Evolutionary conservation across 2,329 filamentous ascomycete genomes (phyloP).

Genomic region (Chalara sp.): DNA sequence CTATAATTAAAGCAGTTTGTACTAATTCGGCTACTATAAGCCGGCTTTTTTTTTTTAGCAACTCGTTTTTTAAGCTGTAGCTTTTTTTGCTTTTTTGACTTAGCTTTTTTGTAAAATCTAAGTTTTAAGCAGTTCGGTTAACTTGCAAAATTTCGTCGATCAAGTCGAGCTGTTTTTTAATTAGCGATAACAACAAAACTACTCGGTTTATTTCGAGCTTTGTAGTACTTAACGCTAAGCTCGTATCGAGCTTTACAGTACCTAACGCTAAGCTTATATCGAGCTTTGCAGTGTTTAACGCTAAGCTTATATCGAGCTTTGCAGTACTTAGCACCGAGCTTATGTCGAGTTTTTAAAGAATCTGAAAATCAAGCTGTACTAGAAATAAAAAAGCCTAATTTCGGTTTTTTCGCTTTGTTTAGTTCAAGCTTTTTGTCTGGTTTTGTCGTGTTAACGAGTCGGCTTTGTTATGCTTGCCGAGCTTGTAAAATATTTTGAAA

Average conservation of each 20-base stretch:
- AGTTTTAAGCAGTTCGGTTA: background rate
- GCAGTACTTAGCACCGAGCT: no score
- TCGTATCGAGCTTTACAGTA: no score
- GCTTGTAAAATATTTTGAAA: background rate
- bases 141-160: background rate
- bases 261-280: no score
- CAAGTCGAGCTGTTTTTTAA: background rate
- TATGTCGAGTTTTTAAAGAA: no score
- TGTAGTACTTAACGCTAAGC: no score
- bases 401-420: no score
- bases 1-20: background rate
- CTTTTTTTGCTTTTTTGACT: background rate
- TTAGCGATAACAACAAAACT: background rate
- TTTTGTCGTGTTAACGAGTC: no score
- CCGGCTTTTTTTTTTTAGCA: background rate
- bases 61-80: background rate
- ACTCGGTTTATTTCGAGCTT: background rate
- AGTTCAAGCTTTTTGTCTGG: no score
- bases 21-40: background rate
- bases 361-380: no score
- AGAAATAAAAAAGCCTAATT: no score
- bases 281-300: no score
- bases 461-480: background rate
- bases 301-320: no score
- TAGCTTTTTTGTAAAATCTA: background rate